Conservation (phyloP, 2,329 filamentous ascomycete species). For the Fusarium anguioides region DNA sequence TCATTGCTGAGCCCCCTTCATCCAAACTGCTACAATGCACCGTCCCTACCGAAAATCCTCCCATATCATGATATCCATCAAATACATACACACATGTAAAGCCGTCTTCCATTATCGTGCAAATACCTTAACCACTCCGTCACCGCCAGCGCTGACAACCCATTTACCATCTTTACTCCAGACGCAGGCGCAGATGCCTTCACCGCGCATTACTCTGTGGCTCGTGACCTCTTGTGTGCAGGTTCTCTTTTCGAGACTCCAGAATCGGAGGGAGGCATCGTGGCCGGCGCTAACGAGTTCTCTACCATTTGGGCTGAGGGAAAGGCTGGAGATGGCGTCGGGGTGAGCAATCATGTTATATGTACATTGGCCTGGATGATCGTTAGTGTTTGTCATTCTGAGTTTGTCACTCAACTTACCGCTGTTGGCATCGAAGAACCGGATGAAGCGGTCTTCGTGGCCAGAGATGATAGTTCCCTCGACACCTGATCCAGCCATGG, state of each 20-base stretch:
- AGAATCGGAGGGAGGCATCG: constrained; percentile 95
- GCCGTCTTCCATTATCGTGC: constrained; percentile 51
- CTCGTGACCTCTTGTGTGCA: constrained; percentile 96
- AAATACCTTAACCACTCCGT: constrained; percentile 96
- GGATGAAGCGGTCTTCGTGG: constrained; percentile 94
- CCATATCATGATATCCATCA: constrained; percentile 9
- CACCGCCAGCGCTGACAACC: constrained; percentile 93
- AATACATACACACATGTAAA: constrained; percentile 3
- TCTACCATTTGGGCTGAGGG: constrained; percentile 89
- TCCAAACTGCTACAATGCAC: constrained; percentile 33
- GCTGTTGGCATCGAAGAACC: constrained; percentile 98
- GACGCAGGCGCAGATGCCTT: constrained; percentile 92
- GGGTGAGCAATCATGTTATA: constrained; percentile 99
- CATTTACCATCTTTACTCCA: constrained; percentile 97
- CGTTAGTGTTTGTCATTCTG: constrained; percentile 16
- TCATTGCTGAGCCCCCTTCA: constrained; percentile 30
- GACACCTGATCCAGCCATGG: constrained; percentile 78
- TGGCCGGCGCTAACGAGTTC: constrained; percentile 97
- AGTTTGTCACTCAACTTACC: constrained; percentile 73
- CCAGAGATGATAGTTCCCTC: constrained; percentile 96
- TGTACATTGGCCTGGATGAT: constrained; percentile 86
- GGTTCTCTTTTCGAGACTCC: constrained; percentile 93
- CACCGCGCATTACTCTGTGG: constrained; percentile 93
- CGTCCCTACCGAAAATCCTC: constrained; percentile 7
- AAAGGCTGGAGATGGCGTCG: constrained; percentile 89